These are phyloP conservation scores for Circinella umbellata DNA, from an alignment of 371 early-diverging fungal genomes.

Conservation along the genomic window DNA sequence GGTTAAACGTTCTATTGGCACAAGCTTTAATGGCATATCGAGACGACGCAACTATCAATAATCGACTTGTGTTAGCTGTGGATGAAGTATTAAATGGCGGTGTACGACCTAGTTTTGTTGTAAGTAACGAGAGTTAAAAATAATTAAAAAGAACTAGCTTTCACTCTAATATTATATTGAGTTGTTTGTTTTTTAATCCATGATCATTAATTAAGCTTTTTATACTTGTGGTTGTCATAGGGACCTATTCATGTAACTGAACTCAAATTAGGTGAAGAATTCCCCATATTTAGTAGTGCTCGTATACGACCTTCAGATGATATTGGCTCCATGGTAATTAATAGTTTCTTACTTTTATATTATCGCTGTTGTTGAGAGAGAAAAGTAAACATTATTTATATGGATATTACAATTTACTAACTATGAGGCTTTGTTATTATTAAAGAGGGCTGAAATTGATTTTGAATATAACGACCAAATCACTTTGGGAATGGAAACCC, in stretches of 20 bases:
- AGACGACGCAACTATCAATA: slow-evolving; percentile 79
- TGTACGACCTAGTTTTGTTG: slow-evolving; percentile 82
- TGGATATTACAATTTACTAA: not conserved
- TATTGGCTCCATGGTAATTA: slow-evolving; percentile 69
- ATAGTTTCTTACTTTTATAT: not conserved
- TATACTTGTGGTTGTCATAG: slow-evolving; percentile 33
- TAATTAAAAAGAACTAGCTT: too few relatives aligned
- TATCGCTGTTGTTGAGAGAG: too few relatives aligned
- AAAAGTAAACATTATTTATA: slow-evolving; percentile 26
- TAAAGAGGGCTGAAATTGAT: slow-evolving; percentile 75
- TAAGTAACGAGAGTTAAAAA: slow-evolving; percentile 29
- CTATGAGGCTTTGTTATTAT: too few relatives aligned
- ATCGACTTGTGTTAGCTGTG: slow-evolving; percentile 71
- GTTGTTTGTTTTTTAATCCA: not conserved
- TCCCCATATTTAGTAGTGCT: slow-evolving; percentile 78
- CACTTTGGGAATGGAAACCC: slow-evolving; percentile 81
- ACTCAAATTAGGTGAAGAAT: slow-evolving; percentile 88
- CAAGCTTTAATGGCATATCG: slow-evolving; percentile 85
- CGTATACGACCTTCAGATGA: slow-evolving; percentile 73
- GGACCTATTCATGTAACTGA: slow-evolving; percentile 88
- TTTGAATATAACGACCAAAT: slow-evolving; percentile 83
- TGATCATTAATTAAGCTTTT: not conserved
- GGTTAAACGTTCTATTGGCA: slow-evolving; percentile 92
- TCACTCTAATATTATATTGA: too few relatives aligned
- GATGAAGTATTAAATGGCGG: slow-evolving; percentile 82